Evolutionary conservation across 352 stramenopile species (phyloP).

Genomic region (Phytophthora sp.): DNA sequence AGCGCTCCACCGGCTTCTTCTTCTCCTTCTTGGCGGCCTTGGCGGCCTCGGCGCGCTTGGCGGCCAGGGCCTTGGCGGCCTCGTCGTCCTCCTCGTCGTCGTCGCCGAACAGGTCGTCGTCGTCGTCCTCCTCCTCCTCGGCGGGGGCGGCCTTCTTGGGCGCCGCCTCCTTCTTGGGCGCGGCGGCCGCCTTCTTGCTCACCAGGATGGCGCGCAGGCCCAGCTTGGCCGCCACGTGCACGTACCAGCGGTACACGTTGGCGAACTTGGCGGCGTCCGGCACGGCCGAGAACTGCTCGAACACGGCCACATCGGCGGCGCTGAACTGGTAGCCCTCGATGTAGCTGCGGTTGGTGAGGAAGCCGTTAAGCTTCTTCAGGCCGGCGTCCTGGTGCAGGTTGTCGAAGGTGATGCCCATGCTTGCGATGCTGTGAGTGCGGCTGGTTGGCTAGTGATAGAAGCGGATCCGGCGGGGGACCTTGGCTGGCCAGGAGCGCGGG

Average conservation of each 20-base stretch:
- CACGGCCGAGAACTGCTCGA: conserved; percentile 47
- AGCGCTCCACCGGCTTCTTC: conserved; percentile 67
- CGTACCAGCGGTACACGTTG: conserved; percentile 78
- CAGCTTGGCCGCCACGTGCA: conserved; percentile 66
- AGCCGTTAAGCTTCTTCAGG: conserved; percentile 85
- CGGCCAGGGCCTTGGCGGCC: conserved; percentile 49
- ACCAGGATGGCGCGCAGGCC: conserved; percentile 52
- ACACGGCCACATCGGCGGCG: conserved; percentile 63
- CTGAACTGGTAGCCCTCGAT: conserved; percentile 81
- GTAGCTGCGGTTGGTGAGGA: conserved; percentile 81
- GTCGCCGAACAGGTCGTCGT: conserved; percentile 68
- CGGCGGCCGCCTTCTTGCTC: conserved; percentile 26
- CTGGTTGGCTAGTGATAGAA: conserved; percentile 31
- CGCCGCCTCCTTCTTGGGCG: conserved; percentile 14
- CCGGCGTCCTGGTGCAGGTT: conserved; percentile 63
- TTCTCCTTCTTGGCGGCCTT: conserved; percentile 72
- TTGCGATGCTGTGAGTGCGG: conserved; percentile 19
- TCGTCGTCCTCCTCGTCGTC: conserved; percentile 75
- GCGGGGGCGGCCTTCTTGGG: conserved; percentile 29
- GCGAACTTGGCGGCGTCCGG: conserved; percentile 60
- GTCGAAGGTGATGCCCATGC: conserved; percentile 67
- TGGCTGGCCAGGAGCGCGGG: conserved; percentile 41
- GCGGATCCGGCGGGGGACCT: conserved; percentile 26
- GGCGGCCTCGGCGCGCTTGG: conserved; percentile 58
- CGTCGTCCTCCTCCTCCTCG: conserved; percentile 49